phyloP scores from a whole-genome alignment of 352 stramenopile species.

The Thalassiosira delicatula region DNA sequence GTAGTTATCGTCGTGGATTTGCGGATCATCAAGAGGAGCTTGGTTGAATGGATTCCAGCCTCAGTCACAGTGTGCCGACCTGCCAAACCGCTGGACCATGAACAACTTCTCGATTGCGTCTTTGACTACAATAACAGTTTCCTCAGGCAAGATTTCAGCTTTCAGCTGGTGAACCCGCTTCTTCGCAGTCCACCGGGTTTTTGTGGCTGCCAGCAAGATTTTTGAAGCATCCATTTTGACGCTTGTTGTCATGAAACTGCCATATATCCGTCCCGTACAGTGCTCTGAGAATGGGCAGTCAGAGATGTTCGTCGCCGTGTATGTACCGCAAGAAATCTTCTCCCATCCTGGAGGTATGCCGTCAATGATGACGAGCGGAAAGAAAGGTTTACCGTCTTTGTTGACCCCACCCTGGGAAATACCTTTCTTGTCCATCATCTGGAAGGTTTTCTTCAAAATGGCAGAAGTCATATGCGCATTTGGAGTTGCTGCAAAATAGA shows the following conservation, averaged over 20 bases:
- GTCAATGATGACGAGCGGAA: not conserved
- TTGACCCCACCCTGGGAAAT: not conserved
- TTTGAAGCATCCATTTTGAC: constrained; percentile 27
- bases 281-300: not conserved
- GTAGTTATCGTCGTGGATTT: too few relatives aligned
- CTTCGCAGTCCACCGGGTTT: not conserved
- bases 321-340: not conserved
- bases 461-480: constrained; percentile 17
- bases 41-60: constrained; percentile 9
- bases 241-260: constrained; percentile 20
- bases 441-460: constrained; percentile 8
- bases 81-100: not conserved
- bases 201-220: not conserved
- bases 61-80: not conserved
- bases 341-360: not conserved
- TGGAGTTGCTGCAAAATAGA: constrained; percentile 7
- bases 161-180: not conserved
- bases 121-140: constrained; percentile 7
- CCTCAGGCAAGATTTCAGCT: constrained; percentile 6
- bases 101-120: not conserved
- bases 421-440: constrained; percentile 14
- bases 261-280: constrained; percentile 9
- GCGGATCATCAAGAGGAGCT: too few relatives aligned
- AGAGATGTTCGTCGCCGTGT: not conserved
- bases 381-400: not conserved